Conservation (phyloP, 2,329 filamentous ascomycete genomes). For the Aspergillus cejpii region DNA sequence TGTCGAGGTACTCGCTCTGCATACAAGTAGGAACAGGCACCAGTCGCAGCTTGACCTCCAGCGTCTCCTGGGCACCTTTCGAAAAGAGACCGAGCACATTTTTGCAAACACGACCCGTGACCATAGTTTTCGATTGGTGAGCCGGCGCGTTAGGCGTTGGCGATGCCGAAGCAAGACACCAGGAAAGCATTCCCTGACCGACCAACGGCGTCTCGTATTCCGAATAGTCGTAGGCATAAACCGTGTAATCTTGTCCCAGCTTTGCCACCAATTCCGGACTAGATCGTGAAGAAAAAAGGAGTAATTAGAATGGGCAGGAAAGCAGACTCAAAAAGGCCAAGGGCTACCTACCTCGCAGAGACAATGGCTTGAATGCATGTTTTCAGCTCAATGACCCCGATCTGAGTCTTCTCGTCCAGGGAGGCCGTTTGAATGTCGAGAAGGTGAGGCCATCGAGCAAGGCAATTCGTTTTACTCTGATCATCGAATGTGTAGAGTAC, state of each 20-base stretch:
- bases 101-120: slow-evolving; percentile 84
- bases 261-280: slow-evolving; percentile 80
- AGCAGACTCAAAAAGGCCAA: background rate
- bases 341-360: slow-evolving; percentile 47
- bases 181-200: slow-evolving; percentile 90
- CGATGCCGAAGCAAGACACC: slow-evolving; percentile 61
- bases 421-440: slow-evolving; percentile 73
- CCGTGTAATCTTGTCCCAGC: slow-evolving; percentile 76
- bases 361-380: slow-evolving; percentile 80
- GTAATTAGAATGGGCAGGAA: background rate
- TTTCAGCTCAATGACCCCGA: slow-evolving; percentile 81
- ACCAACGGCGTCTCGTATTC: slow-evolving; percentile 90
- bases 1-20: slow-evolving; percentile 55
- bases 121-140: slow-evolving; percentile 57
- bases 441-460: slow-evolving; percentile 75
- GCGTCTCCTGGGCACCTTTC: slow-evolving; percentile 70
- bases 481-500: slow-evolving; percentile 94
- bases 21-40: slow-evolving; percentile 64
- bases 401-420: slow-evolving; percentile 70
- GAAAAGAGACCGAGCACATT: slow-evolving; percentile 79
- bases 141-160: slow-evolving; percentile 49
- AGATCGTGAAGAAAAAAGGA: slow-evolving; percentile 3
- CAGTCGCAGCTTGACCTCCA: slow-evolving; percentile 88
- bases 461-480: slow-evolving; percentile 78
- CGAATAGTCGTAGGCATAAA: slow-evolving; percentile 95